Evolutionary conservation across 305 asterid species (phyloP).

Genomic region (Fraxinus sp.): DNA sequence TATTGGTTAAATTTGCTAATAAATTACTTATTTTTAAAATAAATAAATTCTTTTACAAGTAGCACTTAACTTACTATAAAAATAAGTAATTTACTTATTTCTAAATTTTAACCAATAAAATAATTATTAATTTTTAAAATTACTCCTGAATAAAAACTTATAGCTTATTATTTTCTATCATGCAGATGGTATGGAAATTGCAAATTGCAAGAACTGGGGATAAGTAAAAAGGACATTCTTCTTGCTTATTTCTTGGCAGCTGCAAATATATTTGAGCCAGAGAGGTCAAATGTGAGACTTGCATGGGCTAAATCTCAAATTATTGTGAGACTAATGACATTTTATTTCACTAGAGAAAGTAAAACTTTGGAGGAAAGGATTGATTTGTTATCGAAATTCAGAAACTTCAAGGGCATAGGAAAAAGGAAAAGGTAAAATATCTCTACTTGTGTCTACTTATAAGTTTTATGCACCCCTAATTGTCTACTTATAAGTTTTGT

Average conservation of each 20-base stretch:
- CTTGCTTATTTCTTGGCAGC: constrained; percentile 34
- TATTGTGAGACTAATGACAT: constrained; percentile 18
- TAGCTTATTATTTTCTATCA: not conserved
- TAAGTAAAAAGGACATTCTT: constrained; percentile 30
- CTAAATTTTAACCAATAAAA: too few relatives aligned
- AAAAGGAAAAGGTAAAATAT: constrained; percentile 12
- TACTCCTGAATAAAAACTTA: too few relatives aligned
- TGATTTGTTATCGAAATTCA: constrained; percentile 12
- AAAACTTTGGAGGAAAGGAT: not conserved
- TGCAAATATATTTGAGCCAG: constrained; percentile 38
- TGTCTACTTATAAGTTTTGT: too few relatives aligned
- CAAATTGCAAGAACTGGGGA: constrained; percentile 34
- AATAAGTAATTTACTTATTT: too few relatives aligned
- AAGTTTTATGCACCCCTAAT: not conserved
- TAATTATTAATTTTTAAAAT: too few relatives aligned
- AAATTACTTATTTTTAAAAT: too few relatives aligned
- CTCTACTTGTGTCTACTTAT: not conserved
- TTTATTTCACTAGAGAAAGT: constrained; percentile 15
- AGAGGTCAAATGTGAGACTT: constrained; percentile 38
- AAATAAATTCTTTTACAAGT: too few relatives aligned
- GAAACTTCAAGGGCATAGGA: not conserved
- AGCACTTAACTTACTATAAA: too few relatives aligned
- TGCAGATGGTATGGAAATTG: constrained; percentile 40
- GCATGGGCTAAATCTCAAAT: constrained; percentile 47
- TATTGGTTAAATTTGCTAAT: too few relatives aligned